Conservation (phyloP, 2,329 filamentous ascomycete species). For the Tolypocladium inflatum region DNA sequence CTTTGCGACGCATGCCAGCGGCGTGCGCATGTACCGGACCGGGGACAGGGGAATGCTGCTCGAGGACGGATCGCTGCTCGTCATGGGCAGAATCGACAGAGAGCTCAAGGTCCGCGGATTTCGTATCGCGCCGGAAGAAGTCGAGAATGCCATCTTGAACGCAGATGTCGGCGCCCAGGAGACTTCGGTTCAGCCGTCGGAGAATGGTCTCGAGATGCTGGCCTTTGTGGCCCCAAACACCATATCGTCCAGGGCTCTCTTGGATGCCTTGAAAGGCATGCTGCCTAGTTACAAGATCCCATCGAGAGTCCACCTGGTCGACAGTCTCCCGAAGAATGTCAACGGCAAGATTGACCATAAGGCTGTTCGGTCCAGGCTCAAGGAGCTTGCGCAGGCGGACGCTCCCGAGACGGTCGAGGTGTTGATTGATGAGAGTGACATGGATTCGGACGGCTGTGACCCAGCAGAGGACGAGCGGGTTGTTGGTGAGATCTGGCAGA, state of each 20-base stretch:
- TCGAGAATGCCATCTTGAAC: constrained; percentile 5
- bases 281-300: constrained; percentile 6
- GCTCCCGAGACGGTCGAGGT: not conserved
- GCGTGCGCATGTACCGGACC: constrained; percentile 6
- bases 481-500: constrained; percentile 1
- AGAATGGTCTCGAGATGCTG: constrained; percentile 3
- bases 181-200: constrained; percentile 4
- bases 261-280: constrained; percentile 1
- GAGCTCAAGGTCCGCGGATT: constrained; percentile 9
- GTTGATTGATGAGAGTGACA: not conserved
- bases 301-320: not conserved
- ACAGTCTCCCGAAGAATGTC: constrained; percentile 3
- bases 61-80: constrained; percentile 2
- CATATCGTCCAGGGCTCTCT: not conserved
- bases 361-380: not conserved
- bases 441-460: not conserved
- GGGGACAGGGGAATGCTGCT: constrained; percentile 5
- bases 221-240: constrained; percentile 2
- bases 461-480: not conserved
- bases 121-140: constrained; percentile 8
- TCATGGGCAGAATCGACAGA: constrained; percentile 7
- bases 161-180: not conserved
- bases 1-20: constrained; percentile 1
- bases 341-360: constrained; percentile 8
- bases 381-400: not conserved